Evolutionary conservation across 441 rosid genomes (phyloP), one percentile per base, ranked within the genome.

Genomic region (Mallotus repandus): DNA sequence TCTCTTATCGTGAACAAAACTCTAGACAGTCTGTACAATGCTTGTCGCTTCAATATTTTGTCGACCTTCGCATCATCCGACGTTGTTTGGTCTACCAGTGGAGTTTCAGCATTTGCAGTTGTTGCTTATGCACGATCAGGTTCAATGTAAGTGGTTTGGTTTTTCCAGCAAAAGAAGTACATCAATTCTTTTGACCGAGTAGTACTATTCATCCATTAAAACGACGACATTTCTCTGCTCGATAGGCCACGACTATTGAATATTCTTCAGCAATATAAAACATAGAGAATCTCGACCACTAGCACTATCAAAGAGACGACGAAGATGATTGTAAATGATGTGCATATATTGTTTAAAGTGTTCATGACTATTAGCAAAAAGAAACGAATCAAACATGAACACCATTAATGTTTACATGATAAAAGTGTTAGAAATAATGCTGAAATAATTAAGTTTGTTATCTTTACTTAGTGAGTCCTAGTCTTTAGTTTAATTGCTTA

Each of bases 1-100:
- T 91, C 95, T 70, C 75, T 86, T 59, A 93, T 91, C 6, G 98
- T 91, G 77, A 83, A 93, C 74, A 93, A 79, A 69, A 85, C 29
- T 83, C 87, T 88, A 7, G 95, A 79, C 15, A 86, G 85, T 3
- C 92, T 91, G 68, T 83, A 74, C 67, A 84, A 35, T 1, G 75
- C 66, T 72, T 82, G 86, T 82, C 74, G 78, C 83, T 86, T 86
- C 53, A 62, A 65, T 43, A 81, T 14, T 62, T 80, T 81, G 19
- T 83, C 83, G 0, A 63, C 79, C 16, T 69, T 78, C 35, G 25
- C 70, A 71, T 41, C 83, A 48, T 59, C 41, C 0, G 61, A 41
- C 5, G 76, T 62, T 0, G 77, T 14, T 38, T 78, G 43, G 7
- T 74, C 78, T 1, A 15, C 48, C 9, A 80, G 71, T 13, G 80